Evolutionary conservation across 495 filamentous ascomycete genomes (phyloP).

Genomic region (Penicillium maclennaniae): DNA sequence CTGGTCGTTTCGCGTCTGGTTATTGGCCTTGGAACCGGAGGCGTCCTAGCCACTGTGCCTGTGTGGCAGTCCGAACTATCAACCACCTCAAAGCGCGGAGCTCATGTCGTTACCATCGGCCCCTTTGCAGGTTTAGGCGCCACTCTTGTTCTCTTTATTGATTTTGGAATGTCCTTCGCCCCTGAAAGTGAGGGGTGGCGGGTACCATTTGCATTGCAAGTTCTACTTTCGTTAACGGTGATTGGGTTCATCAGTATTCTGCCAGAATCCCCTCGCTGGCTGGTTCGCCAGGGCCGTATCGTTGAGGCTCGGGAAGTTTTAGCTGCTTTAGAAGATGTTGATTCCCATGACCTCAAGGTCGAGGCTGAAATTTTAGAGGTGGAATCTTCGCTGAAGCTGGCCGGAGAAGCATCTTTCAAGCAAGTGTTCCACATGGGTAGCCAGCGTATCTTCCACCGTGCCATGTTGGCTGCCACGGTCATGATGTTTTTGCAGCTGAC

Average conservation of each 20-base stretch:
- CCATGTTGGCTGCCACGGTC: slow-evolving; percentile 21
- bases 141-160: slow-evolving; percentile 34
- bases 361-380: slow-evolving; percentile 30
- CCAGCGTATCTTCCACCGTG: slow-evolving; percentile 23
- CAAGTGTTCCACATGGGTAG: slow-evolving; percentile 23
- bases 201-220: slow-evolving; percentile 41
- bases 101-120: slow-evolving; percentile 33
- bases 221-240: slow-evolving; percentile 55
- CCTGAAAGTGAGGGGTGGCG: slow-evolving; percentile 42
- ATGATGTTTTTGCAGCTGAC: slow-evolving; percentile 50
- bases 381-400: slow-evolving; percentile 27
- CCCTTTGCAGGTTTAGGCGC: slow-evolving; percentile 49
- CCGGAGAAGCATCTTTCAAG: slow-evolving; percentile 1
- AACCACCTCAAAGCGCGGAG: slow-evolving; percentile 31
- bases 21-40: slow-evolving; percentile 57
- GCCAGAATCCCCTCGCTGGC: slow-evolving; percentile 57
- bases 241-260: slow-evolving; percentile 53
- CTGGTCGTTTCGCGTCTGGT: slow-evolving; percentile 27
- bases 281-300: slow-evolving; percentile 45
- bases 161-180: slow-evolving; percentile 41
- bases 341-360: slow-evolving; percentile 21
- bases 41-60: slow-evolving; percentile 31
- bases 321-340: slow-evolving; percentile 22
- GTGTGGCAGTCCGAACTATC: slow-evolving; percentile 48
- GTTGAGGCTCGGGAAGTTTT: slow-evolving; percentile 43